Evolutionary conservation across 2,329 filamentous ascomycete species (phyloP).

Genomic region (Pyrenophora teres): DNA sequence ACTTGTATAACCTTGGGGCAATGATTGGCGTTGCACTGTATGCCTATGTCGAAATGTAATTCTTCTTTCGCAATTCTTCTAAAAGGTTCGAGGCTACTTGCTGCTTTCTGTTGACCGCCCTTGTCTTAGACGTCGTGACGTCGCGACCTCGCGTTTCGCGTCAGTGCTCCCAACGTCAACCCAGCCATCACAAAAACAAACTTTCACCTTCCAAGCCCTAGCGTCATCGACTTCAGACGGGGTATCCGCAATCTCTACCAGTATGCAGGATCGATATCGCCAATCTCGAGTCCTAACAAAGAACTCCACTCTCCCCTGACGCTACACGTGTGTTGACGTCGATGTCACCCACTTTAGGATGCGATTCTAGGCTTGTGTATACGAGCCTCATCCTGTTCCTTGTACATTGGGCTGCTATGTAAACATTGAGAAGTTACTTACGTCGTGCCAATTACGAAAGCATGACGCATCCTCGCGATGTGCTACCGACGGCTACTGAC

Average conservation of each 20-base stretch:
- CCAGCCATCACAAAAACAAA: slow-evolving; percentile 18
- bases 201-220: slow-evolving; percentile 8
- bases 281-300: slow-evolving; percentile 25
- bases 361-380: background rate
- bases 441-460: background rate
- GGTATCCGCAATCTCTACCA: slow-evolving; percentile 13
- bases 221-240: slow-evolving; percentile 21
- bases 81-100: background rate
- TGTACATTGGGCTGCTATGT: background rate
- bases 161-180: slow-evolving; percentile 20
- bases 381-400: background rate
- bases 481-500: background rate
- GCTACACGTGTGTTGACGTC: slow-evolving; percentile 34
- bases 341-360: slow-evolving; percentile 9
- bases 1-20: slow-evolving; percentile 10
- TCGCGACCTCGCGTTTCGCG: slow-evolving; percentile 27
- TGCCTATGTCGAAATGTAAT: background rate
- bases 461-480: slow-evolving; percentile 4
- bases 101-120: background rate
- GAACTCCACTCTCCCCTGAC: slow-evolving; percentile 24
- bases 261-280: slow-evolving; percentile 27
- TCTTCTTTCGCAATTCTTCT: background rate
- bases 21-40: background rate
- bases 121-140: slow-evolving; percentile 11
- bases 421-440: no score